Conservation (phyloP, 345 rosid species). For the Melaleuca alternifolia region DNA sequence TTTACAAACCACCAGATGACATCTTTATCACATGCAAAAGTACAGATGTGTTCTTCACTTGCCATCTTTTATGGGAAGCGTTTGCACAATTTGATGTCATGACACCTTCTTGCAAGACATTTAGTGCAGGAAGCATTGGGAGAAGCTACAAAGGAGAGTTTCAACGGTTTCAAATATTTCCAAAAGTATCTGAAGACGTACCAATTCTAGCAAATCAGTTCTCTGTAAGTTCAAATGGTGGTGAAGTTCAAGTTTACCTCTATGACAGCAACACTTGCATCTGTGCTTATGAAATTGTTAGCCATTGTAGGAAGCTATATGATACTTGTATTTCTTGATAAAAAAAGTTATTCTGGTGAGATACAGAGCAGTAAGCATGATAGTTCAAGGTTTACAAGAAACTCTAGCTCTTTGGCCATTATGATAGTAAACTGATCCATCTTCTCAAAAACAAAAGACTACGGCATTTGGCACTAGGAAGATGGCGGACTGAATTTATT, state of each 20-base stretch:
- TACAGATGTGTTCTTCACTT: neutral
- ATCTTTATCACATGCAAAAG: neutral
- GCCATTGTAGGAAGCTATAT: neutral
- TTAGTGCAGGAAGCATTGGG: constrained; percentile 64
- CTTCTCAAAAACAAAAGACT: neutral
- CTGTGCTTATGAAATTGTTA: neutral
- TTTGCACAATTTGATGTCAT: neutral
- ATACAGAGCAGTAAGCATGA: neutral
- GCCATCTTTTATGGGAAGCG: neutral
- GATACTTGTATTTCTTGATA: neutral
- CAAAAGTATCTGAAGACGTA: constrained; percentile 60
- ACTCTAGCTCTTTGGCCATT: neutral
- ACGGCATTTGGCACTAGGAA: neutral
- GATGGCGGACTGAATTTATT: neutral
- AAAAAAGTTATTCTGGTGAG: neutral
- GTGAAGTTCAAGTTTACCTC: neutral
- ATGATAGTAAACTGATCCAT: neutral
- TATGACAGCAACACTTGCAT: neutral
- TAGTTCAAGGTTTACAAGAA: neutral
- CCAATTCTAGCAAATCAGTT: constrained; percentile 85
- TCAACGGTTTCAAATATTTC: constrained; percentile 75
- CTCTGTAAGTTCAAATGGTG: constrained; percentile 58
- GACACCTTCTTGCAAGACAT: neutral
- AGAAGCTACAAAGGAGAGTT: constrained; percentile 87
- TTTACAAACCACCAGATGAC: neutral